Percentiles rank a stretch among this genome's conserved stretches.
Conservation (phyloP, 2,329 filamentous ascomycete genomes). For the Penicillium brasilianum region DNA sequence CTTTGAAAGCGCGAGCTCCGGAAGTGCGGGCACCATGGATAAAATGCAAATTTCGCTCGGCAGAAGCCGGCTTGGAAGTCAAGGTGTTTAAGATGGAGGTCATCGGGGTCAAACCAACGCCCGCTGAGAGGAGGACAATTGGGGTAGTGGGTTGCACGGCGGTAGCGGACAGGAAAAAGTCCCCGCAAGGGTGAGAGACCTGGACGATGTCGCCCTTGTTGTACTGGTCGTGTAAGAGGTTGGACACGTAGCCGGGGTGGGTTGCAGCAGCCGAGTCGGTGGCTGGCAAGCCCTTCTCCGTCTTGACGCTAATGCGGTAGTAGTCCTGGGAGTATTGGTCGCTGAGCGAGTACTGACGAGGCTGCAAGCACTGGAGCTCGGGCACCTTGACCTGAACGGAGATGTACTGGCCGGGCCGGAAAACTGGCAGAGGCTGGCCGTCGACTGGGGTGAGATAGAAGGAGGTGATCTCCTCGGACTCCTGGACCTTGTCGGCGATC, state of each 20-base stretch:
- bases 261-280: conserved; percentile 53
- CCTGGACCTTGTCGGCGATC: conserved; percentile 67
- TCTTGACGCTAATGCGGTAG: conserved; percentile 75
- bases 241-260: conserved; percentile 70
- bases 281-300: conserved; percentile 60
- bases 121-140: conserved; percentile 66
- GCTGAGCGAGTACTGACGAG: conserved; percentile 74
- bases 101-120: conserved; percentile 65
- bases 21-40: conserved; percentile 62
- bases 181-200: conserved; percentile 69
- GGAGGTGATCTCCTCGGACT: conserved; percentile 71
- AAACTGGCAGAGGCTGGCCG: conserved; percentile 63
- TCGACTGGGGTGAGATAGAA: conserved; percentile 72
- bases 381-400: conserved; percentile 66
- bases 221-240: conserved; percentile 68
- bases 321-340: conserved; percentile 65
- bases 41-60: conserved; percentile 60
- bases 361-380: conserved; percentile 65
- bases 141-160: conserved; percentile 49
- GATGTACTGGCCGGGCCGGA: conserved; percentile 74
- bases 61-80: conserved; percentile 44
- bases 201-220: conserved; percentile 66
- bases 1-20: conserved; percentile 57
- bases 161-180: conserved; percentile 58
- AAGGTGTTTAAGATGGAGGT: conserved; percentile 65